Evolutionary conservation across 1,284 basidiomycete species (phyloP).

Genomic region (Testicularia cyperi): DNA sequence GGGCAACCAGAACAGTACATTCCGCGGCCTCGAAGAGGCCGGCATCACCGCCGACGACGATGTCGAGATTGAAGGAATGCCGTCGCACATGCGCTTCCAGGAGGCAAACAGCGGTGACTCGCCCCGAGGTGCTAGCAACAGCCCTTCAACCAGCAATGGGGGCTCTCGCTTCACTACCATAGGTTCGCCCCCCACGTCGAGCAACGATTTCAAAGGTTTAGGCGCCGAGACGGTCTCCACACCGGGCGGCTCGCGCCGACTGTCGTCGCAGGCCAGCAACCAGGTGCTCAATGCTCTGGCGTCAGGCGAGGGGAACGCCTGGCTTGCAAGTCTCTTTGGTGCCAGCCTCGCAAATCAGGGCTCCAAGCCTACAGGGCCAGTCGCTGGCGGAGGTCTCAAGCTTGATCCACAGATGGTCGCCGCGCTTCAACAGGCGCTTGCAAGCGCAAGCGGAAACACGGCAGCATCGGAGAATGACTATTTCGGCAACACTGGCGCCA

Average conservation of each 20-base stretch:
- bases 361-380: slow-evolving; percentile 20
- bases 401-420: slow-evolving; percentile 49
- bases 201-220: slow-evolving; percentile 15
- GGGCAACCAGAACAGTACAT: background rate
- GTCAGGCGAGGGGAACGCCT: slow-evolving; percentile 43
- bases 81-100: slow-evolving; percentile 30
- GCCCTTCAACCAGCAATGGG: slow-evolving; percentile 7
- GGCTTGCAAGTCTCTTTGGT: slow-evolving; percentile 46
- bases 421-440: slow-evolving; percentile 43
- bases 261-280: slow-evolving; percentile 40
- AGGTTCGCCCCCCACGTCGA: slow-evolving; percentile 21
- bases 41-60: slow-evolving; percentile 31
- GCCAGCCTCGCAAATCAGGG: slow-evolving; percentile 29
- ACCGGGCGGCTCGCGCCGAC: slow-evolving; percentile 32
- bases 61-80: slow-evolving; percentile 44
- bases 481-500: slow-evolving; percentile 7
- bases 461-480: slow-evolving; percentile 10
- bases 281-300: slow-evolving; percentile 48
- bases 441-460: slow-evolving; percentile 5
- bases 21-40: slow-evolving; percentile 14
- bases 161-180: slow-evolving; percentile 27
- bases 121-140: slow-evolving; percentile 9
- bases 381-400: slow-evolving; percentile 35
- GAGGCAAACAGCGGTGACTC: slow-evolving; percentile 31
- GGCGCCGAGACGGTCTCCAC: slow-evolving; percentile 31